These are phyloP conservation scores for Cystoderma amianthinum DNA, from an alignment of 768 basidiomycete genomes.

Conservation along the genomic window DNA sequence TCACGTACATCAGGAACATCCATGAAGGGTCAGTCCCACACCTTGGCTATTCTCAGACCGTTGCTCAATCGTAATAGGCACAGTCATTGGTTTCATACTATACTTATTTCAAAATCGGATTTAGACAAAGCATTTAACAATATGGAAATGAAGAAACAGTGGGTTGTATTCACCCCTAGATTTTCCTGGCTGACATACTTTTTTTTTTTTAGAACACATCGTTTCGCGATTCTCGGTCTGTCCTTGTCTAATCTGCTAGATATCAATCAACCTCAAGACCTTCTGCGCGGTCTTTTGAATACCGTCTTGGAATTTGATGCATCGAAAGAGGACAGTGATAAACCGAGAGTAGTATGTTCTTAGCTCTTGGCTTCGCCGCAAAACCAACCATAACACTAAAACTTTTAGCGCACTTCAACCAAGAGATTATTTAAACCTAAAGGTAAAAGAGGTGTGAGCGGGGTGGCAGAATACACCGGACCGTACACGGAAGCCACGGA, in stretches of 20 bases:
- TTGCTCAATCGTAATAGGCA: slow-evolving; percentile 34
- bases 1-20: slow-evolving; percentile 80
- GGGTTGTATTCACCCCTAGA: slow-evolving; percentile 3
- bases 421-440: slow-evolving; percentile 60
- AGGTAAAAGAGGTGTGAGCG: slow-evolving; percentile 46
- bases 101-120: slow-evolving; percentile 68
- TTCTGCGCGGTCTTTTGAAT: slow-evolving; percentile 66
- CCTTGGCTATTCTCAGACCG: slow-evolving; percentile 5
- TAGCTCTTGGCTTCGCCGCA: neutral
- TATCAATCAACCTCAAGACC: slow-evolving; percentile 72
- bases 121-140: slow-evolving; percentile 74
- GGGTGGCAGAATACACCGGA: slow-evolving; percentile 51
- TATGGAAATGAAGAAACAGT: slow-evolving; percentile 75
- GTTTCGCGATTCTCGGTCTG: slow-evolving; percentile 83
- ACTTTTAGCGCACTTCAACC: slow-evolving; percentile 14
- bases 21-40: slow-evolving; percentile 68
- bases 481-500: slow-evolving; percentile 57
- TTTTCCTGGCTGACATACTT: neutral
- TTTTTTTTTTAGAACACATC: slow-evolving; percentile 49
- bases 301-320: slow-evolving; percentile 75
- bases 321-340: slow-evolving; percentile 65
- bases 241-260: slow-evolving; percentile 80
- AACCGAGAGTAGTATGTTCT: slow-evolving; percentile 60
- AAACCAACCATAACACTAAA: no score
- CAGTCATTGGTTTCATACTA: slow-evolving; percentile 86